These are phyloP conservation scores for Hamiltosporidium tvaerminnensis DNA, from an alignment of 371 early-diverging fungal genomes.

Conservation along the genomic window DNA sequence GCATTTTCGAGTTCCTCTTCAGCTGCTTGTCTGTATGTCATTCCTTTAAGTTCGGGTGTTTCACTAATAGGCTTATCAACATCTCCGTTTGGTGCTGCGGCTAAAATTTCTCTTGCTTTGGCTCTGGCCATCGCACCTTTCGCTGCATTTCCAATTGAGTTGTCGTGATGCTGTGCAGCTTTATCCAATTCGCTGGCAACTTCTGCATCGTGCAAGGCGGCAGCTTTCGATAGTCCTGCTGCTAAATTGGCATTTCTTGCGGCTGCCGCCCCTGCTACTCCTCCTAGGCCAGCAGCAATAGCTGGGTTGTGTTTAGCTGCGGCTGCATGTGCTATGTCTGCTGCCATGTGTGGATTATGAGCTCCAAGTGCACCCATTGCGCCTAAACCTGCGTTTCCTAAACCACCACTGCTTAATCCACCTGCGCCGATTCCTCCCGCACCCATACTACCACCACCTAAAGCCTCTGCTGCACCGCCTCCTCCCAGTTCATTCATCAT, in stretches of 20 bases:
- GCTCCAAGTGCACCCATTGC: background rate
- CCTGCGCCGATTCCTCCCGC: background rate
- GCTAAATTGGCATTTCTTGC: background rate
- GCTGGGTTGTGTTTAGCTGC: background rate
- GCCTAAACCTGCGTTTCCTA: background rate
- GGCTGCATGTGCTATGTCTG: too few relatives aligned
- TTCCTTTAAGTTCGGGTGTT: background rate
- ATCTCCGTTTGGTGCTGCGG: background rate
- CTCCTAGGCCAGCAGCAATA: background rate
- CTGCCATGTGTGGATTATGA: too few relatives aligned
- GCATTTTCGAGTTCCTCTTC: too few relatives aligned
- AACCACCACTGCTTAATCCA: background rate
- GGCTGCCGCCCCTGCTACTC: background rate
- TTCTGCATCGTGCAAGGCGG: background rate
- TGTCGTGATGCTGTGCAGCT: background rate
- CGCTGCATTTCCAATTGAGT: background rate
- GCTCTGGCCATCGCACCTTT: background rate
- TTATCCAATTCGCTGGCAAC: background rate
- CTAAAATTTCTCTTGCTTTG: background rate
- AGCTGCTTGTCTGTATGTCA: background rate
- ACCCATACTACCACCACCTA: background rate
- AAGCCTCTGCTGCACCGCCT: background rate
- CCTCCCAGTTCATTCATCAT: background rate
- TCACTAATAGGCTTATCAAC: background rate
- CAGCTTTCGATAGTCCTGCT: background rate